Evolutionary conservation across 257 asterid species (phyloP), one percentile per base, ranked within the genome.

Genomic region (Solanum chmielewskii): DNA sequence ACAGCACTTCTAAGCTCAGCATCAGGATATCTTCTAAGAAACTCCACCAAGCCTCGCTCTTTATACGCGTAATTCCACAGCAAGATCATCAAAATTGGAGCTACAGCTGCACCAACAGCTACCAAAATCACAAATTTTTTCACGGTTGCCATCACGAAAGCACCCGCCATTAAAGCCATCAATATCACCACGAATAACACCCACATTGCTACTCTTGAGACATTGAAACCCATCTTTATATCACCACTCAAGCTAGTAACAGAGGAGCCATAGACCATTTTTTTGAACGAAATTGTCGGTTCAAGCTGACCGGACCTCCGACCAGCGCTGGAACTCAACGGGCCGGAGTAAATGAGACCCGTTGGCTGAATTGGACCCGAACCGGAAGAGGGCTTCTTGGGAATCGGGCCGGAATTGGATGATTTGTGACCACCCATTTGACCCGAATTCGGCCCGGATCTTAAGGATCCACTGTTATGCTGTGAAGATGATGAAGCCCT

Each of bases 361-460:
- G 93, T 91, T 68, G 93, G 92, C 88, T 88, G 91, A 25, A 95
- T 96, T 35, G 98, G 98, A 10, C 99, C 98, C 20, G 99, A 96
- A 70, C 93, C 93, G 5, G 98, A 97, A 0, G 99, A 90, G 14
- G 91, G 80, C 66, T 89, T 94, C 87, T 93, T 95, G 52, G 88
- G 91, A 71, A 93, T 87, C 4, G 98, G 96, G 11, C 98, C 98
- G 94, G 78, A 71, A 31, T 71, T 71, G 45, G 78, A 18, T 11
- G 75, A 68, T 68, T 9, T 18, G n/a, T 71, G 78, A 33, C 78
- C 78, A 71, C 78, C 78, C 27, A 93, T 45, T 69, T 89, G 95
- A 64, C 99, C 98, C 25, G 99, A 95, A 71, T 35, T 94, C 15
- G 99, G 94, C 70, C 99, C 97, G 92, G 98, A 94, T 92, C 98